Conservation (phyloP, 140 eudicot genomes). For the Eryngium alpinum region DNA sequence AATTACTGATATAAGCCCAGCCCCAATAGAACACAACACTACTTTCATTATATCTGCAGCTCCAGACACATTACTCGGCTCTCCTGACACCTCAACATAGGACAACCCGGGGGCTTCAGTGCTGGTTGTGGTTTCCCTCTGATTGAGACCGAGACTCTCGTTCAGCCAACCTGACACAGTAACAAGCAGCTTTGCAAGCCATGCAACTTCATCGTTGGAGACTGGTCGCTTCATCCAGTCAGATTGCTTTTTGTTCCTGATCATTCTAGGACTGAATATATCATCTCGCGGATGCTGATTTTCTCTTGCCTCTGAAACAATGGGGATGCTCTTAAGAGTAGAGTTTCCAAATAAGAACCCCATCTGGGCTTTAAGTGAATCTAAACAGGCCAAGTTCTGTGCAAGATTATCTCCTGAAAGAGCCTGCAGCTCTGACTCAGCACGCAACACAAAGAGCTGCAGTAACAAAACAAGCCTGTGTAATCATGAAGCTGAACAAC, state of each 20-base stretch:
- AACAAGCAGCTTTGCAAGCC: conserved; percentile 74
- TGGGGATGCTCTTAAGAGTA: conserved; percentile 23
- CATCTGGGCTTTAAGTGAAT: conserved; percentile 46
- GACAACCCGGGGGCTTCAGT: conserved; percentile 29
- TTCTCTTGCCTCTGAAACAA: conserved; percentile 26
- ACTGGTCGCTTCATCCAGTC: conserved; percentile 91
- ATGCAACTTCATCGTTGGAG: conserved; percentile 77
- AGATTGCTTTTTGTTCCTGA: conserved; percentile 33
- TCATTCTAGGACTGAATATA: conserved; percentile 64
- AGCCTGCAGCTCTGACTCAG: conserved; percentile 77
- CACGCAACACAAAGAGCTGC: conserved; percentile 88
- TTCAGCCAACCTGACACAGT: conserved; percentile 58
- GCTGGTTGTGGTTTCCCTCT: conserved; percentile 15
- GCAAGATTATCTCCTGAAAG: conserved; percentile 46
- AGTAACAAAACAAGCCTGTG: conserved; percentile 15
- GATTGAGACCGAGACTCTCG: conserved; percentile 51
- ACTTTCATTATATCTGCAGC: conserved; percentile 37
- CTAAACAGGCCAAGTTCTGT: conserved; percentile 47
- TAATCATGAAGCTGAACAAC: not conserved
- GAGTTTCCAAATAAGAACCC: conserved; percentile 56
- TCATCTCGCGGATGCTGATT: conserved; percentile 42
- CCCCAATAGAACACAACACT: conserved; percentile 28
- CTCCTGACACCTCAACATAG: conserved; percentile 50
- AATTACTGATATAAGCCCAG: conserved; percentile 34
- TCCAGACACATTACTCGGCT: conserved; percentile 35